Evolutionary conservation across 179 eudicot species (phyloP).

Genomic region (Pouteria campechiana): DNA sequence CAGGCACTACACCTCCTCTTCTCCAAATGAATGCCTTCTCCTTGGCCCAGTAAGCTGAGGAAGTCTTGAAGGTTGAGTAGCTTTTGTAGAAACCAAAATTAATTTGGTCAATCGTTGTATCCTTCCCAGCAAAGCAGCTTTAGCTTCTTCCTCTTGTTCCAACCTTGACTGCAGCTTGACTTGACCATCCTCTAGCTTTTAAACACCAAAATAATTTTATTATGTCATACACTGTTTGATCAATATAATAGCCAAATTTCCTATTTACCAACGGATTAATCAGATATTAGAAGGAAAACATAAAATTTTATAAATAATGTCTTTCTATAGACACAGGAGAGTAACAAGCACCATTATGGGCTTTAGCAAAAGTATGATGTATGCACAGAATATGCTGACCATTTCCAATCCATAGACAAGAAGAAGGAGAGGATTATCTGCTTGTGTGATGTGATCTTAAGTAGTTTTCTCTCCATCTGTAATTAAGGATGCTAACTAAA

Average conservation of each 20-base stretch:
- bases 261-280: too few relatives aligned
- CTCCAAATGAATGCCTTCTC: slow-evolving; percentile 98
- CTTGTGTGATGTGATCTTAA: too few relatives aligned
- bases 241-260: neutral
- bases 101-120: slow-evolving; percentile 90
- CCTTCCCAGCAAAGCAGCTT: slow-evolving; percentile 86
- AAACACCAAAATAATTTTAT: slow-evolving; percentile 9
- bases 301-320: too few relatives aligned
- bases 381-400: neutral
- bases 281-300: too few relatives aligned
- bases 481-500: too few relatives aligned
- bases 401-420: neutral
- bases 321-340: neutral
- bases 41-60: slow-evolving; percentile 62
- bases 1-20: slow-evolving; percentile 68
- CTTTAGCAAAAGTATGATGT: too few relatives aligned
- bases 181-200: slow-evolving; percentile 95
- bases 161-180: slow-evolving; percentile 86
- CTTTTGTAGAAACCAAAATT: slow-evolving; percentile 87
- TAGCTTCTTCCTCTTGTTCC: slow-evolving; percentile 99
- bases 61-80: slow-evolving; percentile 69
- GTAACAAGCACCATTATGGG: too few relatives aligned
- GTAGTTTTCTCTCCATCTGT: too few relatives aligned
- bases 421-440: too few relatives aligned
- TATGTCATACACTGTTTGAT: slow-evolving; percentile 2